Percentiles rank a stretch among this genome's conserved stretches.
phyloP scores from a whole-genome alignment of 441 rosid genomes.

The Erodium moschatum region DNA sequence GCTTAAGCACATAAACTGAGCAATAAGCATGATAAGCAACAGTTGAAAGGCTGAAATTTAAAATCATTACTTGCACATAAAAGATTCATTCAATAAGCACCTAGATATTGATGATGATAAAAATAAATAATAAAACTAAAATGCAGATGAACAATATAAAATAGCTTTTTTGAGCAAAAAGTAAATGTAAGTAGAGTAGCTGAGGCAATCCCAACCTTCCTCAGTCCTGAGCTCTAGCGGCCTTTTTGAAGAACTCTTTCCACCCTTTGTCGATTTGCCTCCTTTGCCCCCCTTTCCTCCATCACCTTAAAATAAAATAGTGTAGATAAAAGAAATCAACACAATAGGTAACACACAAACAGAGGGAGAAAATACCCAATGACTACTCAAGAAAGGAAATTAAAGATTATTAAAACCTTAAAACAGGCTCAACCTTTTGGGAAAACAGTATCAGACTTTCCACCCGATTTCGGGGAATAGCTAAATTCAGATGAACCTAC shows the following conservation, averaged over 20 bases:
- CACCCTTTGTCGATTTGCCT: constrained; percentile 31
- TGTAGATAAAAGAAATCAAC: constrained; percentile 9
- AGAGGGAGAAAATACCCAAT: neutral
- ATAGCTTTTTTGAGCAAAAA: too few relatives aligned
- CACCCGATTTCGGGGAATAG: constrained; percentile 29
- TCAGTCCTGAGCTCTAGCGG: constrained; percentile 56
- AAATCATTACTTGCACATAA: neutral
- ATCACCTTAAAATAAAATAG: constrained; percentile 24
- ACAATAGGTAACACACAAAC: constrained; percentile 14
- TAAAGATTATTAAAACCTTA: constrained; percentile 2
- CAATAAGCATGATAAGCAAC: neutral
- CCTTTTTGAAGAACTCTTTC: constrained; percentile 37
- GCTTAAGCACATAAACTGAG: neutral
- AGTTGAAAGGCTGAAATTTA: neutral
- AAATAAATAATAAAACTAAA: too few relatives aligned
- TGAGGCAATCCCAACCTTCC: constrained; percentile 35
- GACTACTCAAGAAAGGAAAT: neutral
- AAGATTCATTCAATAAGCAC: neutral
- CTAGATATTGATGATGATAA: neutral
- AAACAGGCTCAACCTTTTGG: constrained; percentile 30
- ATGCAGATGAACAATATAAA: too few relatives aligned
- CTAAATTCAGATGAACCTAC: constrained; percentile 25
- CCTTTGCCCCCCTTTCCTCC: constrained; percentile 44
- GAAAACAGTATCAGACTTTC: constrained; percentile 24
- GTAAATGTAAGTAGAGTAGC: neutral